These are phyloP conservation scores for Warburgia ugandensis DNA, from an alignment of 164 flowering plant species.

Conservation along the genomic window DNA sequence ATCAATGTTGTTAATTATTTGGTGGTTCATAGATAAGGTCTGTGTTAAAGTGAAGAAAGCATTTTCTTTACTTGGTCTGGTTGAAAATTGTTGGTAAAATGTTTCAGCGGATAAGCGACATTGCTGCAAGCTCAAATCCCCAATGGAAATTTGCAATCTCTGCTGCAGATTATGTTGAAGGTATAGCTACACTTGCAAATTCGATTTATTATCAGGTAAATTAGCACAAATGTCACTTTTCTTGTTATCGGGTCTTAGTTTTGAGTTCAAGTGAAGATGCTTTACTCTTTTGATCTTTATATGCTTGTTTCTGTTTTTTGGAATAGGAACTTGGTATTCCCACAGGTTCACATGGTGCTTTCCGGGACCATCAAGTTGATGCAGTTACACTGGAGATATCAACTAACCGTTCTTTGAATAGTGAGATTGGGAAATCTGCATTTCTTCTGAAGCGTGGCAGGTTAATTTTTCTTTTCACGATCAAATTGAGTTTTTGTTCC, in stretches of 20 bases:
- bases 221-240: not conserved
- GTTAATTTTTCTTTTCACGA: slow-evolving; percentile 30
- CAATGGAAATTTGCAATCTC: slow-evolving; percentile 75
- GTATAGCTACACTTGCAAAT: slow-evolving; percentile 76
- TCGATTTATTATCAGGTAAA: slow-evolving; percentile 77
- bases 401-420: slow-evolving; percentile 34
- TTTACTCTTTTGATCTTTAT: not conserved
- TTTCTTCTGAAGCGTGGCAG: slow-evolving; percentile 65
- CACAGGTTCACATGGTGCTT: slow-evolving; percentile 82
- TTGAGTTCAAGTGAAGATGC: not conserved
- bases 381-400: slow-evolving; percentile 76
- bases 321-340: slow-evolving; percentile 85
- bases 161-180: slow-evolving; percentile 63
- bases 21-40: slow-evolving; percentile 84
- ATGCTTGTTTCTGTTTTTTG: slow-evolving; percentile 1
- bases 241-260: not conserved
- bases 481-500: no score
- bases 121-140: slow-evolving; percentile 61
- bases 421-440: slow-evolving; percentile 31
- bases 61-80: slow-evolving; percentile 47
- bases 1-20: slow-evolving; percentile 79
- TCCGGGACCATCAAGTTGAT: slow-evolving; percentile 88
- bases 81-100: slow-evolving; percentile 44
- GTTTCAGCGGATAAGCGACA: slow-evolving; percentile 48
- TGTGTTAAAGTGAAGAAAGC: slow-evolving; percentile 62